Evolutionary conservation across 768 basidiomycete genomes (phyloP).

Genomic region (Trametes sanguinea): DNA sequence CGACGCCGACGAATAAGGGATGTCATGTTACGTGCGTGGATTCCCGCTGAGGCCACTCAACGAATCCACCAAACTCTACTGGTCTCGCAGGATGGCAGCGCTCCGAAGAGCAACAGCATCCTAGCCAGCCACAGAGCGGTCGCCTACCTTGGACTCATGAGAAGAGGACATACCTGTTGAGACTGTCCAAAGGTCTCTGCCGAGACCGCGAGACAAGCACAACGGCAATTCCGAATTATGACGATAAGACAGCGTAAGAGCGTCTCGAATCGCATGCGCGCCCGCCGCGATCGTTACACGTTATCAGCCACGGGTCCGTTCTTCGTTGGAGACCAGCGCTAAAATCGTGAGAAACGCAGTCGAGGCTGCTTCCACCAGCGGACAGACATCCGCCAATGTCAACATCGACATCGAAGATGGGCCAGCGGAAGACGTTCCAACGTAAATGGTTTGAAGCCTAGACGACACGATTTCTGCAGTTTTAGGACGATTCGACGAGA

Average conservation of each 20-base stretch:
- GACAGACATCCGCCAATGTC: not conserved
- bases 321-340: not conserved
- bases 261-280: too few species aligned
- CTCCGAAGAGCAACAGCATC: not conserved
- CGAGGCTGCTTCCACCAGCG: not conserved
- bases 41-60: not conserved
- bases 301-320: not conserved
- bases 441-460: too few species aligned
- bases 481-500: not conserved
- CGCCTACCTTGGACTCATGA: too few species aligned
- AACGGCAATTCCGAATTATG: constrained; percentile 9
- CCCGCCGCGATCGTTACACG: constrained; percentile 4
- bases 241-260: not conserved
- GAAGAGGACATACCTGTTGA: too few species aligned
- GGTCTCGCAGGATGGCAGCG: not conserved
- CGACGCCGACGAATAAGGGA: not conserved
- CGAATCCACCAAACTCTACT: not conserved
- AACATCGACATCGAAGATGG: not conserved
- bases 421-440: not conserved
- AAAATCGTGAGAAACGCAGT: not conserved
- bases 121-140: not conserved
- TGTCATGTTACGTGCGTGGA: not conserved
- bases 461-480: not conserved
- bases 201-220: too few species aligned
- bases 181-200: too few species aligned